These are phyloP conservation scores for Pleurotus djamor DNA, from an alignment of 768 basidiomycete species.

Conservation along the genomic window DNA sequence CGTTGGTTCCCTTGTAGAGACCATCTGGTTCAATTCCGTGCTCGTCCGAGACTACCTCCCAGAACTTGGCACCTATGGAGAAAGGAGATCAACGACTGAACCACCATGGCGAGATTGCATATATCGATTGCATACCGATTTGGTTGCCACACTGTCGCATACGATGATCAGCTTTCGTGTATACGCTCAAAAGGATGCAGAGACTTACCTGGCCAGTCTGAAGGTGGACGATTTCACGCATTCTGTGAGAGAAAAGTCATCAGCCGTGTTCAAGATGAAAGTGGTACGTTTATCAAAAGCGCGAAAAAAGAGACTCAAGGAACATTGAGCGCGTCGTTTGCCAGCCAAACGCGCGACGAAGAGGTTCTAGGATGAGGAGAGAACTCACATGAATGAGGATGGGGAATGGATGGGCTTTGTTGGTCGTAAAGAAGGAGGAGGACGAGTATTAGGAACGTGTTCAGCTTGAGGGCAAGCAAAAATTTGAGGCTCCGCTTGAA, in stretches of 20 bases:
- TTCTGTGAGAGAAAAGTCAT: constrained; percentile 49
- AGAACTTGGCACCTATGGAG: constrained; percentile 83
- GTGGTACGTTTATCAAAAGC: constrained; percentile 44
- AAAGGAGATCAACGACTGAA: constrained; percentile 13
- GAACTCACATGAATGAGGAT: constrained; percentile 6
- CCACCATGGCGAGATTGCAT: constrained; percentile 10
- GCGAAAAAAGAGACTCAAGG: constrained; percentile 14
- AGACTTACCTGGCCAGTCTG: constrained; percentile 92
- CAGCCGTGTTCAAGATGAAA: constrained; percentile 22
- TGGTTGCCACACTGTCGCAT: constrained; percentile 91
- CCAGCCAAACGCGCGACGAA: constrained; percentile 13
- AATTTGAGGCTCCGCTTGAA: constrained; percentile 6
- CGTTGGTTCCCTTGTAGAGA: constrained; percentile 89
- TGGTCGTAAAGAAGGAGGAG: constrained; percentile 8
- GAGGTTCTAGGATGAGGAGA: constrained; percentile 7
- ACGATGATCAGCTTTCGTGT: constrained; percentile 18
- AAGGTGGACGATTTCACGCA: constrained; percentile 99
- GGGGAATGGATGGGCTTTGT: constrained; percentile 6
- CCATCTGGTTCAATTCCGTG: constrained; percentile 95
- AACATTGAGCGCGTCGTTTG: constrained; percentile 28
- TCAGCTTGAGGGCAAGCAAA: constrained; percentile 6
- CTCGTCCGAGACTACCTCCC: constrained; percentile 98
- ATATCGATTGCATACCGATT: constrained; percentile 68
- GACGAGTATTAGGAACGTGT: constrained; percentile 7
- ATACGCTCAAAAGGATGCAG: not conserved